Conservation (phyloP, 2,329 filamentous ascomycete genomes). For the Fusarium continuum region DNA sequence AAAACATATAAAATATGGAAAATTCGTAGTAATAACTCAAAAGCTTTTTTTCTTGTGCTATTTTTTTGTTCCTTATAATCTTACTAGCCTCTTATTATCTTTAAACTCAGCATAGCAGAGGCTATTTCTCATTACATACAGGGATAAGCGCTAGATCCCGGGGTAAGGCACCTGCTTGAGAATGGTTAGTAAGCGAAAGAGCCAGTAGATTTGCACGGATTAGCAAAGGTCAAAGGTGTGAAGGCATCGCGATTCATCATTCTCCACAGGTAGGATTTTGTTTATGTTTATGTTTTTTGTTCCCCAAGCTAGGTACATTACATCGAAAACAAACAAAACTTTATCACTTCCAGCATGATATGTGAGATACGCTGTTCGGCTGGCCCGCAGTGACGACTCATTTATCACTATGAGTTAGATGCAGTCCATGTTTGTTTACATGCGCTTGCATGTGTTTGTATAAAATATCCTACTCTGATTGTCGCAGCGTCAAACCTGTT, state of each 20-base stretch:
- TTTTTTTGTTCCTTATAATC: too few relatives aligned
- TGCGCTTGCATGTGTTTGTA: neutral
- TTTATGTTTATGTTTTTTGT: neutral
- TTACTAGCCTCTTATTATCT: too few relatives aligned
- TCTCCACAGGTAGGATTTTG: neutral
- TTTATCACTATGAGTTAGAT: neutral
- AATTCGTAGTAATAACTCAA: too few relatives aligned
- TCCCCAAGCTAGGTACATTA: too few relatives aligned
- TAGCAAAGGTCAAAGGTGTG: constrained; percentile 22
- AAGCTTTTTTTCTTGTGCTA: too few relatives aligned
- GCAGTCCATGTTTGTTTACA: neutral
- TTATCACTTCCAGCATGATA: too few relatives aligned
- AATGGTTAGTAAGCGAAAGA: constrained; percentile 8
- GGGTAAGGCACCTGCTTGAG: constrained; percentile 6
- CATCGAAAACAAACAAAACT: too few relatives aligned
- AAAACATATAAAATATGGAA: too few relatives aligned
- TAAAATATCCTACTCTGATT: too few relatives aligned
- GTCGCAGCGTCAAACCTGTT: neutral
- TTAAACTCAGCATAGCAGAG: too few relatives aligned
- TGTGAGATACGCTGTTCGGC: neutral
- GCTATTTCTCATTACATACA: too few relatives aligned
- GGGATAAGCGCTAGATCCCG: neutral
- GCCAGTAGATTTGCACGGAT: constrained; percentile 32
- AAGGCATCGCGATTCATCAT: constrained; percentile 23
- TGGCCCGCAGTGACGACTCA: constrained; percentile 11